Evolutionary conservation across 441 rosid genomes (phyloP).

Genomic region (Adansonia gregorii): DNA sequence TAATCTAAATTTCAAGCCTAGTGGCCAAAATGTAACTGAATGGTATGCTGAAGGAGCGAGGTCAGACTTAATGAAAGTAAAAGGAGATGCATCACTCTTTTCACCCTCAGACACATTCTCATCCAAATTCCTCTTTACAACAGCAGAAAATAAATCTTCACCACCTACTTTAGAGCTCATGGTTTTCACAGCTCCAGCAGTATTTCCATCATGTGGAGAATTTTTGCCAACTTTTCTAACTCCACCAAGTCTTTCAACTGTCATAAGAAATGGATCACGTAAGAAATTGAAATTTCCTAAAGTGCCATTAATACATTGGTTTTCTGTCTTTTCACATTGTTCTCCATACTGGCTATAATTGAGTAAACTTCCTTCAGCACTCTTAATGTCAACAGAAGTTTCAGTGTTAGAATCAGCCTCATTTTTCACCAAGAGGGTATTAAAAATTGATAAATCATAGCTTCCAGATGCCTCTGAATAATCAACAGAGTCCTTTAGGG

Average conservation of each 20-base stretch:
- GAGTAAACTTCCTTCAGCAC: conserved; percentile 38
- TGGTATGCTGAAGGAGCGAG: conserved; percentile 41
- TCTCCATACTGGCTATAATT: conserved; percentile 38
- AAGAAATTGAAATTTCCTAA: conserved; percentile 41
- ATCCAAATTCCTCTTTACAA: conserved; percentile 34
- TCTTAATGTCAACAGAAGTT: conserved; percentile 27
- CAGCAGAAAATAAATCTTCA: conserved; percentile 37
- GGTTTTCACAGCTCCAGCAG: conserved; percentile 36
- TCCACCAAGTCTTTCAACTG: conserved; percentile 50
- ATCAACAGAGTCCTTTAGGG: conserved; percentile 46
- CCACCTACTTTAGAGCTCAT: conserved; percentile 32
- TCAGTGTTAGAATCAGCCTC: conserved; percentile 40
- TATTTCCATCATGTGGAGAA: conserved; percentile 37
- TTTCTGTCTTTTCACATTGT: conserved; percentile 34
- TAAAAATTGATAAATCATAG: conserved; percentile 48
- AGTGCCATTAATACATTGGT: conserved; percentile 29
- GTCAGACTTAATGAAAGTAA: conserved; percentile 43
- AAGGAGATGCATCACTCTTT: conserved; percentile 39
- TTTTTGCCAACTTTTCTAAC: conserved; percentile 41
- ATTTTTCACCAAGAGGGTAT: conserved; percentile 44
- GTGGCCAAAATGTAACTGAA: conserved; percentile 40
- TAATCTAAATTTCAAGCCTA: conserved; percentile 35
- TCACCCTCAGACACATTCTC: conserved; percentile 40
- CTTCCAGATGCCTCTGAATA: conserved; percentile 43
- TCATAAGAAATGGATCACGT: conserved; percentile 66